Evolutionary conservation across 768 basidiomycete genomes (phyloP).

Genomic region (Dentipellis sp.): DNA sequence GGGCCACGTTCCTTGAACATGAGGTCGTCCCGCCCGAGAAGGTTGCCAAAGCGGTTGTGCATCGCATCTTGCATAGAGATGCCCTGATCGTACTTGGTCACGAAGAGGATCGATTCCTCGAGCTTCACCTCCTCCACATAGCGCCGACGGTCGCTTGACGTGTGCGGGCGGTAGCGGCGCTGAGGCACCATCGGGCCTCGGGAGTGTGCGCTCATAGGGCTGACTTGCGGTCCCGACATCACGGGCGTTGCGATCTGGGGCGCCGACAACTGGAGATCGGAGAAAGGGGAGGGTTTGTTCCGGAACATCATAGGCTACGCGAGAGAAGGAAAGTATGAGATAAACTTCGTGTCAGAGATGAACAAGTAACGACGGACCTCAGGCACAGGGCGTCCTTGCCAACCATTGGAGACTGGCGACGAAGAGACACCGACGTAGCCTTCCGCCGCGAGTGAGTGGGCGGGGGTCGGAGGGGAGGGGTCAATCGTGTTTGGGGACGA

Average conservation of each 20-base stretch:
- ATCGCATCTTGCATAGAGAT: conserved; percentile 57
- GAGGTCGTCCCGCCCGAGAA: conserved; percentile 48
- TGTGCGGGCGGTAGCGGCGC: conserved; percentile 65
- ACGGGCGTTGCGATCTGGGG: conserved; percentile 1
- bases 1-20: conserved; percentile 71
- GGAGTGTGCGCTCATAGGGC: conserved; percentile 5
- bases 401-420: not conserved
- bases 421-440: not conserved
- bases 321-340: not conserved
- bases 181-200: conserved; percentile 50
- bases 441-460: not conserved
- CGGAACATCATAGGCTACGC: not conserved
- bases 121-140: conserved; percentile 66
- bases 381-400: too few relatives aligned
- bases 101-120: conserved; percentile 57
- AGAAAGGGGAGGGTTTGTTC: not conserved
- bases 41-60: conserved; percentile 44
- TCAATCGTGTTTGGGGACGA: conserved; percentile 8
- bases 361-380: too few relatives aligned
- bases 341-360: not conserved
- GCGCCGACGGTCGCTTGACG: conserved; percentile 64
- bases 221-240: conserved; percentile 6
- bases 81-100: conserved; percentile 46
- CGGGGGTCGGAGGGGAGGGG: conserved; percentile 9
- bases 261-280: conserved; percentile 6